Evolutionary conservation across 2,329 filamentous ascomycete genomes (phyloP).

Genomic region (Aspergillus neoniger): DNA sequence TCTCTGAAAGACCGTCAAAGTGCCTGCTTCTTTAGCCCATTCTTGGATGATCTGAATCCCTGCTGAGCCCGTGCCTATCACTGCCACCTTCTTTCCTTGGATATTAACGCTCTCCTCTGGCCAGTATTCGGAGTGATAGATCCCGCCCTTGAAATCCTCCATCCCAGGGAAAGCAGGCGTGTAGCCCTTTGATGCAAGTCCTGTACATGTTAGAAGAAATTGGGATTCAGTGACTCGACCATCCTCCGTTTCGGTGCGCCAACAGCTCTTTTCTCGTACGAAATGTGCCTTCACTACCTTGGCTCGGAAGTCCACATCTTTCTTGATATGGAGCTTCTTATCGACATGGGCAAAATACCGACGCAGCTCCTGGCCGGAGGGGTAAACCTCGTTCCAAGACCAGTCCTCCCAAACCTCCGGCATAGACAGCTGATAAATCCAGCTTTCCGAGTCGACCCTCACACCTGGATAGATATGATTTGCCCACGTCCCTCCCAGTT

Average conservation of each 20-base stretch:
- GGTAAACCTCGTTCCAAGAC: slow-evolving; percentile 41
- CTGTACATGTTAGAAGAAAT: slow-evolving; percentile 50
- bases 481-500: slow-evolving; percentile 14
- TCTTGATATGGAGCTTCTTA: slow-evolving; percentile 45
- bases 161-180: slow-evolving; percentile 43
- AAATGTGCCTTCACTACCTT: slow-evolving; percentile 46
- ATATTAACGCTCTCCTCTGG: slow-evolving; percentile 50
- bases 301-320: slow-evolving; percentile 49
- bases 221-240: slow-evolving; percentile 41
- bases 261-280: slow-evolving; percentile 38
- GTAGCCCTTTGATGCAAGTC: slow-evolving; percentile 48
- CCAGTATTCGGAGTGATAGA: slow-evolving; percentile 61
- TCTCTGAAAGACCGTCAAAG: slow-evolving; percentile 59
- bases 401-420: slow-evolving; percentile 50
- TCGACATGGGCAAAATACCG: slow-evolving; percentile 53
- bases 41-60: slow-evolving; percentile 60
- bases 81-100: slow-evolving; percentile 50
- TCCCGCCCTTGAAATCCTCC: slow-evolving; percentile 51
- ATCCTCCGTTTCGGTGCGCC: slow-evolving; percentile 48
- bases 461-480: slow-evolving; percentile 14
- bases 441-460: slow-evolving; percentile 7
- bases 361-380: slow-evolving; percentile 40
- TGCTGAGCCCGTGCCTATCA: slow-evolving; percentile 59
- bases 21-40: slow-evolving; percentile 54
- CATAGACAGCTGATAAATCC: slow-evolving; percentile 29